A percentile compares a stretch with the other conserved stretches of the same genome.
Conservation (phyloP, 2,329 filamentous ascomycete species). For the Hypoxylon sp. region DNA sequence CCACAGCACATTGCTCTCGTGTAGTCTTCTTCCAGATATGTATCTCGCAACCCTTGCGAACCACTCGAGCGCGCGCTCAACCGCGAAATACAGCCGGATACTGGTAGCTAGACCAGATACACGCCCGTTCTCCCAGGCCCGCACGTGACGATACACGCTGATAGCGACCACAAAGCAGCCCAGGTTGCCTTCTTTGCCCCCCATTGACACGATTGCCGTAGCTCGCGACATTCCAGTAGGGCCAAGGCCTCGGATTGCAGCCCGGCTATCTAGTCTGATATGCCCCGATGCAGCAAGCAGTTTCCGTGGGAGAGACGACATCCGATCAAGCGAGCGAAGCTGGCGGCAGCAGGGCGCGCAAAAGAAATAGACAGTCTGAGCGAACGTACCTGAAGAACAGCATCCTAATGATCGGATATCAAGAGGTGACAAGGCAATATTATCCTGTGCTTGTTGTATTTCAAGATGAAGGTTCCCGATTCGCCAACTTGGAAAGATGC, state of each 20-base stretch:
- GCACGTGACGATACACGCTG: slow-evolving; percentile 26
- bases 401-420: slow-evolving; percentile 23
- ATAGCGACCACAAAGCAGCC: not conserved
- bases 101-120: not conserved
- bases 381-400: slow-evolving; percentile 41
- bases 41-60: no score
- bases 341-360: not conserved
- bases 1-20: no score
- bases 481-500: not conserved
- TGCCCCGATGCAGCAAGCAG: no score
- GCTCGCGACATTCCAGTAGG: no score
- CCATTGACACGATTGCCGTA: not conserved
- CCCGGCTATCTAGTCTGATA: no score
- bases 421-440: not conserved
- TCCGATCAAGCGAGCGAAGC: not conserved
- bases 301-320: not conserved
- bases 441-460: slow-evolving; percentile 6
- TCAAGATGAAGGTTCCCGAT: slow-evolving; percentile 18
- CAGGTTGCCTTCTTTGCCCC: not conserved
- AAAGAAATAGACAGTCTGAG: not conserved
- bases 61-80: not conserved
- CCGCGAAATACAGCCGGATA: not conserved
- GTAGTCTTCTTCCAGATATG: no score
- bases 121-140: not conserved
- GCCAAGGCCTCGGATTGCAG: no score